Conservation (phyloP, 805 yeast genomes). For the Cyberlindnera subsufficiens region DNA sequence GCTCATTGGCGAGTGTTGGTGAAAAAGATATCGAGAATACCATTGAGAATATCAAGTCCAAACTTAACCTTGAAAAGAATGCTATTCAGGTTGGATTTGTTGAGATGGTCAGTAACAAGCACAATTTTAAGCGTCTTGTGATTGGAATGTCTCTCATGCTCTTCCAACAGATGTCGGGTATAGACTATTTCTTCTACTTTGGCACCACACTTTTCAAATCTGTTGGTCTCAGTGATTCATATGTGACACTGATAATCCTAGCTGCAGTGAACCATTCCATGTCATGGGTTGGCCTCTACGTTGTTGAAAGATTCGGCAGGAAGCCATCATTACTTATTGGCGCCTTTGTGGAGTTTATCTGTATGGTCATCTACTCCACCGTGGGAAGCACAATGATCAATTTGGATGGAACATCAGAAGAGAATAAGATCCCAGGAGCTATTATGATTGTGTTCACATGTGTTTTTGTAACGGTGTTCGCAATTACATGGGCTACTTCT, state of each 20-base stretch:
- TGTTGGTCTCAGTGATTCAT: constrained; percentile 48
- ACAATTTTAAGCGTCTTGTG: constrained; percentile 32
- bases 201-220: constrained; percentile 55
- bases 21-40: constrained; percentile 34
- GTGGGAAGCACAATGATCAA: constrained; percentile 38
- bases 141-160: constrained; percentile 55
- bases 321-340: constrained; percentile 34
- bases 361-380: constrained; percentile 46
- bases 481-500: constrained; percentile 56
- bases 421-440: constrained; percentile 35
- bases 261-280: constrained; percentile 48
- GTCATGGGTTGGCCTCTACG: constrained; percentile 41
- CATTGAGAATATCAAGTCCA: constrained; percentile 2
- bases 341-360: constrained; percentile 41
- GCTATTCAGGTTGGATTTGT: constrained; percentile 32
- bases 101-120: constrained; percentile 38
- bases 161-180: constrained; percentile 58
- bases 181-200: constrained; percentile 63
- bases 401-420: constrained; percentile 18
- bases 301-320: constrained; percentile 47
- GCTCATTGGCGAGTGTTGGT: constrained; percentile 41
- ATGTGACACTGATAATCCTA: constrained; percentile 47
- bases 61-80: constrained; percentile 7
- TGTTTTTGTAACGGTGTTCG: constrained; percentile 43
- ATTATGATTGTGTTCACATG: constrained; percentile 54